phyloP scores from a whole-genome alignment of 1,284 basidiomycete species.

The Cryptococcus maquisensis region DNA sequence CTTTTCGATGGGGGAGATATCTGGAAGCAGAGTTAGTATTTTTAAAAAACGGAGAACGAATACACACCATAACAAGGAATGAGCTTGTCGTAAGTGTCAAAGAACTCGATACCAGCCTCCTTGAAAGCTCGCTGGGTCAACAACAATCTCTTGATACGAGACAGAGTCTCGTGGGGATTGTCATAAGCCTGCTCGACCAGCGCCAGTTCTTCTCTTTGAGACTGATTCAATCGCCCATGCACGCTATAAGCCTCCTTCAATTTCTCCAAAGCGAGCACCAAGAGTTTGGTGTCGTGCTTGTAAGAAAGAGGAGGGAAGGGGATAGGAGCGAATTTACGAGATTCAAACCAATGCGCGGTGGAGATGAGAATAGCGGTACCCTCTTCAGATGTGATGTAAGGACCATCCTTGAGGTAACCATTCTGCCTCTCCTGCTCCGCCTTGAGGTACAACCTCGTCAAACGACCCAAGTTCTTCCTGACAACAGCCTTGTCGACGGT shows the following conservation, averaged over 20 bases:
- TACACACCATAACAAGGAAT: constrained; percentile 75
- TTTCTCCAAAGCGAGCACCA: constrained; percentile 91
- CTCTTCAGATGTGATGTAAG: constrained; percentile 94
- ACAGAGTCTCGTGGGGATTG: constrained; percentile 60
- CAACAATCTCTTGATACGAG: constrained; percentile 91
- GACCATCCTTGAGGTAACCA: constrained; percentile 93
- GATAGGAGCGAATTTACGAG: constrained; percentile 87
- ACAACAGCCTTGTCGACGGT: constrained; percentile 97
- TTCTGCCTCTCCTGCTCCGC: constrained; percentile 97
- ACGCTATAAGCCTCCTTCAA: constrained; percentile 98
- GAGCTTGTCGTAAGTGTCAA: constrained; percentile 91
- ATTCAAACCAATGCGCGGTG: constrained; percentile 96
- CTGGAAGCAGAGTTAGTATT: constrained; percentile 37
- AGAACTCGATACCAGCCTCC: constrained; percentile 80
- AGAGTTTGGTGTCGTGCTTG: constrained; percentile 94
- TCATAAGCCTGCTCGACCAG: constrained; percentile 92
- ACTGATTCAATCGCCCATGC: constrained; percentile 91
- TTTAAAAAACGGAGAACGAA: not conserved
- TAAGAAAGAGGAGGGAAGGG: constrained; percentile 97
- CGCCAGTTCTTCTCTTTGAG: constrained; percentile 91
- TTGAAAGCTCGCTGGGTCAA: constrained; percentile 96
- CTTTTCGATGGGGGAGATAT: constrained; percentile 97
- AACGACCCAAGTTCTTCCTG: constrained; percentile 51
- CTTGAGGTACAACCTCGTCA: constrained; percentile 78
- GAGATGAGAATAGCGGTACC: constrained; percentile 96